A percentile compares a stretch with the other conserved stretches of the same genome.
These are phyloP conservation scores for Solanum microdontum DNA, from an alignment of 257 asterid species.

Conservation along the genomic window DNA sequence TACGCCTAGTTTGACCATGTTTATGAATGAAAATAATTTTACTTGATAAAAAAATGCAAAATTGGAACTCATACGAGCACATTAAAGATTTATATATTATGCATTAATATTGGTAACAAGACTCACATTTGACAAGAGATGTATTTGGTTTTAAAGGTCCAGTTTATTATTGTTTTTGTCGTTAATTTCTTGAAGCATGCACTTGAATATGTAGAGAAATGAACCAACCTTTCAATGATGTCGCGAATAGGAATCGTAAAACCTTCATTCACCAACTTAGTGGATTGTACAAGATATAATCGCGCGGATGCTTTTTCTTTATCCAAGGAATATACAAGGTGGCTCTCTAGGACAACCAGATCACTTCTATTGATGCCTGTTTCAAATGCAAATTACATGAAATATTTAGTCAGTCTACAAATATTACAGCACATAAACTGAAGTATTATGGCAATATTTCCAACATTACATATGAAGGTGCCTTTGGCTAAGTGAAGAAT, in stretches of 20 bases:
- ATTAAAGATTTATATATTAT: background rate
- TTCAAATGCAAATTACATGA: background rate
- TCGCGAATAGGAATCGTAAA: slow-evolving; percentile 1
- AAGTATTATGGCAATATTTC: background rate
- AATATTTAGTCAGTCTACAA: background rate
- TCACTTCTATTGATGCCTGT: slow-evolving; percentile 13
- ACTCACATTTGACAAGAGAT: background rate
- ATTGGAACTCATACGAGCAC: background rate
- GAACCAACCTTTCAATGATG: slow-evolving; percentile 12
- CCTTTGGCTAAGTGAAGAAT: background rate
- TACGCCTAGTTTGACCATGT: background rate
- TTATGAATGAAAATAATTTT: background rate
- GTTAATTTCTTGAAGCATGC: background rate
- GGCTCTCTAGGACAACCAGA: slow-evolving; percentile 14
- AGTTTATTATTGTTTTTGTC: background rate
- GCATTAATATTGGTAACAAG: background rate
- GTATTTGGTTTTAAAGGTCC: background rate
- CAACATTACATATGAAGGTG: background rate
- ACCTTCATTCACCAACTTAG: background rate
- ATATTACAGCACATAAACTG: background rate
- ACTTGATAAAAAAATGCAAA: background rate
- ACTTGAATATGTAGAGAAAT: background rate
- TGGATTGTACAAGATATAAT: slow-evolving; percentile 12
- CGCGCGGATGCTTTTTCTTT: slow-evolving; percentile 15
- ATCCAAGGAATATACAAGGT: slow-evolving; percentile 9